phyloP scores from a whole-genome alignment of 495 filamentous ascomycete species.

The Lasiosphaeriaceae sp. region DNA sequence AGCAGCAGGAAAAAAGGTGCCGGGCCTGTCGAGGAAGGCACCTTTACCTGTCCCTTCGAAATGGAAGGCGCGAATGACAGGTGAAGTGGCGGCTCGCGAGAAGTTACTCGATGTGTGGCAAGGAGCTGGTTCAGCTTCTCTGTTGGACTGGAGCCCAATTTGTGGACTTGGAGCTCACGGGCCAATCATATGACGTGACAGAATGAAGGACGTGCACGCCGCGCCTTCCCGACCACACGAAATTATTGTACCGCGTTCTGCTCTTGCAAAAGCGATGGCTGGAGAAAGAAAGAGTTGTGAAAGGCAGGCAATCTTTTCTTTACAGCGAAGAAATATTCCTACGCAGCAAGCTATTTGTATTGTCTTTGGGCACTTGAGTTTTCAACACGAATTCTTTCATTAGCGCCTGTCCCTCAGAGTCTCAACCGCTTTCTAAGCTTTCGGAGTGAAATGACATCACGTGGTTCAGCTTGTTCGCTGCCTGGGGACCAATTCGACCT shows the following conservation, averaged over 20 bases:
- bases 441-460: constrained; percentile 1
- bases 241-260: background rate
- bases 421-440: background rate
- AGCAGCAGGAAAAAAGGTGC: constrained; percentile 4
- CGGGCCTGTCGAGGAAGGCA: constrained; percentile 5
- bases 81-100: constrained; percentile 11
- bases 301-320: too few species aligned
- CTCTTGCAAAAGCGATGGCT: background rate
- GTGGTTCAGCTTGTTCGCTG: constrained; percentile 11
- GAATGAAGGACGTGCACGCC: background rate
- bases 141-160: constrained; percentile 12
- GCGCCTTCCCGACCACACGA: background rate
- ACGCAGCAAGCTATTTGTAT: background rate
- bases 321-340: too few species aligned
- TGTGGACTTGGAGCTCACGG: background rate
- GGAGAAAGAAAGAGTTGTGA: too few species aligned
- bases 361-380: background rate
- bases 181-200: constrained; percentile 15
- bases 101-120: constrained; percentile 3
- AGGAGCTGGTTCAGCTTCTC: constrained; percentile 4
- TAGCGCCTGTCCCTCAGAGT: too few species aligned
- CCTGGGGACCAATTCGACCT: constrained; percentile 15
- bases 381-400: too few species aligned
- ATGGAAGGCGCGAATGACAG: constrained; percentile 6
- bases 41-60: constrained; percentile 8